These are phyloP conservation scores for Phytophthora boehmeriae DNA, from an alignment of 352 stramenopile genomes.

Conservation along the genomic window DNA sequence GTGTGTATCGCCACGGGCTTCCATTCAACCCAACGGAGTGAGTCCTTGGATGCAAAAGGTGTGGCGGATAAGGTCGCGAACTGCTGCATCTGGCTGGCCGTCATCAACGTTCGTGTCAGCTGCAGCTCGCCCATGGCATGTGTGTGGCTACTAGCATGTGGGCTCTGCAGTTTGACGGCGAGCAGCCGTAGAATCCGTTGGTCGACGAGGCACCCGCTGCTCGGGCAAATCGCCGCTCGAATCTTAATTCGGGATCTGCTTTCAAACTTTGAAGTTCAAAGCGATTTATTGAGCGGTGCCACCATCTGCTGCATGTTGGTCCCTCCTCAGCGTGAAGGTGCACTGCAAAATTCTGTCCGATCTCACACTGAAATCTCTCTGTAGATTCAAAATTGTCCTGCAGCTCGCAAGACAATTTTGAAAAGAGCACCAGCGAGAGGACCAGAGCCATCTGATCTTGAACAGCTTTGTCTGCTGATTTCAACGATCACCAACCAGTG, in stretches of 20 bases:
- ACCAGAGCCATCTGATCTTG: too few relatives aligned
- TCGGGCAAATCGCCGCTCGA: not conserved
- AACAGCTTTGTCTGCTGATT: too few relatives aligned
- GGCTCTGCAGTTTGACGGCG: not conserved
- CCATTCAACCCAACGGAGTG: not conserved
- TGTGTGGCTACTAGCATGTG: not conserved
- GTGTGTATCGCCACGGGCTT: not conserved
- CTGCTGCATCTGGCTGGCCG: not conserved
- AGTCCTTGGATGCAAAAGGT: not conserved
- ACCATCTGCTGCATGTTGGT: not conserved
- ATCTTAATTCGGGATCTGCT: not conserved
- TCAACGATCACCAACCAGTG: too few relatives aligned
- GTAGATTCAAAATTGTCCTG: not conserved
- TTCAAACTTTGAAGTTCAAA: too few relatives aligned
- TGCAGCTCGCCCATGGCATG: not conserved
- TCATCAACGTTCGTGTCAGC: not conserved
- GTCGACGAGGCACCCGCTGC: too few relatives aligned
- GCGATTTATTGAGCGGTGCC: constrained; percentile 3
- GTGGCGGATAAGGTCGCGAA: not conserved
- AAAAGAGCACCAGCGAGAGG: too few relatives aligned
- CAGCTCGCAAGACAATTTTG: too few relatives aligned
- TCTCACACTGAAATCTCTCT: not conserved
- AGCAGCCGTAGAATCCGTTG: not conserved
- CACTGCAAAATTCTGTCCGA: not conserved
- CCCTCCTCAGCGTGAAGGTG: not conserved